Conservation (phyloP, 2,329 filamentous ascomycete genomes). For the Ophiostoma tasmaniense region DNA sequence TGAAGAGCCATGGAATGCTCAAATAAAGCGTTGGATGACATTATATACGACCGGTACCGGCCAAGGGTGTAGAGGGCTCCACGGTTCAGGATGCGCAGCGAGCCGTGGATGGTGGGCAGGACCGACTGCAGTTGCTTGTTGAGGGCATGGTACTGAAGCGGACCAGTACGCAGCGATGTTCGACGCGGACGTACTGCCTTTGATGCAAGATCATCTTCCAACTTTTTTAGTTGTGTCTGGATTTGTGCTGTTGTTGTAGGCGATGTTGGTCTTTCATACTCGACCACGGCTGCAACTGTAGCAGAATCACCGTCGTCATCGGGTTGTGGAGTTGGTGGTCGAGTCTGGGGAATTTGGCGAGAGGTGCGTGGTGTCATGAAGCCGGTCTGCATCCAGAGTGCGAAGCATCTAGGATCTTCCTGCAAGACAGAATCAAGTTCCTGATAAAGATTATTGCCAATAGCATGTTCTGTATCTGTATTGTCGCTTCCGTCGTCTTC, state of each 20-base stretch:
- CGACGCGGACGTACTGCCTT: not conserved
- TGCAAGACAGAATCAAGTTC: not conserved
- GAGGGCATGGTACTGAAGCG: conserved; percentile 5
- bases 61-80: conserved; percentile 21
- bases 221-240: not conserved
- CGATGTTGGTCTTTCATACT: not conserved
- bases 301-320: not conserved
- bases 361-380: not conserved
- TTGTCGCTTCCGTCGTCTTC: not conserved
- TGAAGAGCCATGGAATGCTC: not conserved
- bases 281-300: not conserved
- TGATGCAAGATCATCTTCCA: not conserved
- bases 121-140: conserved; percentile 20
- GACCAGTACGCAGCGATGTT: not conserved
- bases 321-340: not conserved
- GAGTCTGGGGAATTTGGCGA: not conserved
- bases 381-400: not conserved
- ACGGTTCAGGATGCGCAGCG: conserved; percentile 16
- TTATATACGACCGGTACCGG: not conserved
- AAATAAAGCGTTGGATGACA: not conserved
- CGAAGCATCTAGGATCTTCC: not conserved
- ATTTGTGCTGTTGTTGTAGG: not conserved
- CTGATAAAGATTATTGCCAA: not conserved
- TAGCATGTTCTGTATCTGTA: not conserved
- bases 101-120: conserved; percentile 21